These are phyloP conservation scores for Penicillium hordei DNA, from an alignment of 2,329 filamentous ascomycete genomes.

Conservation along the genomic window DNA sequence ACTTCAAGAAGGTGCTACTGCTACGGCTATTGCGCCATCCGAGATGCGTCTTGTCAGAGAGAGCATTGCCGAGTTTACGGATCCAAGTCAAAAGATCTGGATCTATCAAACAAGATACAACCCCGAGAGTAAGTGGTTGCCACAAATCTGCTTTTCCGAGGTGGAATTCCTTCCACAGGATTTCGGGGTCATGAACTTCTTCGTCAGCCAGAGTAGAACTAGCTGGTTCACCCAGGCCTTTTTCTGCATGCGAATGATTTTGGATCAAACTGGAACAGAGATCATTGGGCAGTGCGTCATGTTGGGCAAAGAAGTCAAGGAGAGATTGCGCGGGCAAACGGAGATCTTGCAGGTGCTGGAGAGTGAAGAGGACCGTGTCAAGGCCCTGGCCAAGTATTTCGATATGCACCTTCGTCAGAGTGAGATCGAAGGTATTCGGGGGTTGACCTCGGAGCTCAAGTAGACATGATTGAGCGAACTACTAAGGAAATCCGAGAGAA, in stretches of 20 bases:
- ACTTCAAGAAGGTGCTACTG: conserved; percentile 45
- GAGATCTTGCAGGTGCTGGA: conserved; percentile 49
- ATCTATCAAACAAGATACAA: conserved; percentile 61
- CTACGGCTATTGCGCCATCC: conserved; percentile 53
- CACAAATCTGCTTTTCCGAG: conserved; percentile 66
- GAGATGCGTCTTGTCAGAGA: conserved; percentile 56
- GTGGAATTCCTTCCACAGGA: conserved; percentile 63
- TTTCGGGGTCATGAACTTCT: conserved; percentile 62
- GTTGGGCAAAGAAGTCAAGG: conserved; percentile 54
- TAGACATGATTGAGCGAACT: conserved; percentile 16
- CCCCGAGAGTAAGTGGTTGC: conserved; percentile 53
- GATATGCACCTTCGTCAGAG: conserved; percentile 52
- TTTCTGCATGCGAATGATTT: conserved; percentile 56
- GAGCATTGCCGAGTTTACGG: conserved; percentile 48
- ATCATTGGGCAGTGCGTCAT: conserved; percentile 57
- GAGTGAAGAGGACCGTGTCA: conserved; percentile 56
- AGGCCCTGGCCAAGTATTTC: conserved; percentile 54
- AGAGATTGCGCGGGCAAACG: conserved; percentile 53
- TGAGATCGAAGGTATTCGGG: conserved; percentile 53
- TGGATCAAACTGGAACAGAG: conserved; percentile 48
- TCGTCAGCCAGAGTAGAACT: conserved; percentile 50
- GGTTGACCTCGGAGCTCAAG: conserved; percentile 50
- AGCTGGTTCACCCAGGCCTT: conserved; percentile 58
- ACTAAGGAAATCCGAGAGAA: conserved; percentile 4
- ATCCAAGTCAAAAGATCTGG: conserved; percentile 55